A percentile compares a stretch with the other conserved stretches of the same genome.
Evolutionary conservation across 306 rosid genomes (phyloP).

Genomic region (Malus sylvestris): DNA sequence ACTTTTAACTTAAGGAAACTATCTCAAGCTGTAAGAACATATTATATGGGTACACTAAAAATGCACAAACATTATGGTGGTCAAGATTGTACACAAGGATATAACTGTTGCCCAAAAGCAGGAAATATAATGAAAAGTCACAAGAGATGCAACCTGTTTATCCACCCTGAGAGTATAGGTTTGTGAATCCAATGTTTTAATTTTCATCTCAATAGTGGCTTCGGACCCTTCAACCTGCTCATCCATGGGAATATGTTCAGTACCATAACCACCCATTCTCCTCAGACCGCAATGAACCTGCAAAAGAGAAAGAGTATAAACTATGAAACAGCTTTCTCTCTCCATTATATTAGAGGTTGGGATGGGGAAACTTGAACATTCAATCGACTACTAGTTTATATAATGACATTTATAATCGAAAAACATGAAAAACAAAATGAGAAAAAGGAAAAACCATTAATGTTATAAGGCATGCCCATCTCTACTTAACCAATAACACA

Average conservation of each 20-base stretch:
- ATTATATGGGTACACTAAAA: neutral
- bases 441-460: neutral
- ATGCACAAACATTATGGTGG: neutral
- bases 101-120: neutral
- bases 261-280: conserved; percentile 62
- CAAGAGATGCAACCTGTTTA: conserved; percentile 59
- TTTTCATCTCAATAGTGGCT: conserved; percentile 78
- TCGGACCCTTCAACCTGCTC: conserved; percentile 53
- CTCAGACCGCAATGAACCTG: conserved; percentile 27
- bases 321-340: neutral
- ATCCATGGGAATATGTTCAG: conserved; percentile 27
- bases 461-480: neutral
- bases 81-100: neutral
- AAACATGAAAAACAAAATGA: neutral
- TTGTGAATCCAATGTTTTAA: conserved; percentile 90
- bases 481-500: neutral
- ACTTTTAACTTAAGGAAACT: conserved; percentile 1
- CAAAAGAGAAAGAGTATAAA: conserved; percentile 6
- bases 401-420: neutral
- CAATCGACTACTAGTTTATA: neutral
- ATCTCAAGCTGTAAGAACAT: conserved; percentile 14
- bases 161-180: conserved; percentile 90
- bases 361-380: neutral
- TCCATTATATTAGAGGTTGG: neutral
- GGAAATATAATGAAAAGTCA: neutral